phyloP scores from a whole-genome alignment of 257 asterid species.

The Cinchona pubescens region DNA sequence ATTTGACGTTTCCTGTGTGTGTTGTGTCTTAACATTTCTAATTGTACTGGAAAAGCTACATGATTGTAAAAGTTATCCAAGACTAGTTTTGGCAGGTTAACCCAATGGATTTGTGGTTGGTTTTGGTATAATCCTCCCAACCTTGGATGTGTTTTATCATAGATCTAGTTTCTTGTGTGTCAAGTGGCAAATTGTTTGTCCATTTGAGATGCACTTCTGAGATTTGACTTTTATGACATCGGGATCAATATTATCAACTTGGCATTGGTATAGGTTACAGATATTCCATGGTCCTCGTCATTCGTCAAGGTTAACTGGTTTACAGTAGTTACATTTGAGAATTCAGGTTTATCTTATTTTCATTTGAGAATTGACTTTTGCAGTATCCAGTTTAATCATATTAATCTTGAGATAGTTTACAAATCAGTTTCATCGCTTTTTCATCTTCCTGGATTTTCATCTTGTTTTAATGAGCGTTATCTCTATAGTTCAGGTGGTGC shows the following conservation, averaged over 20 bases:
- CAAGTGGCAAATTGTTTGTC: background rate
- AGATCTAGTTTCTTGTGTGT: background rate
- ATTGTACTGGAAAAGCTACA: background rate
- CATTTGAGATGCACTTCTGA: background rate
- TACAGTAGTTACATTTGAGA: too few species aligned
- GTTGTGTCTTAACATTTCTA: background rate
- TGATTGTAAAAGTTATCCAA: background rate
- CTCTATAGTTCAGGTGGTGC: background rate
- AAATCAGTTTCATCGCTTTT: background rate
- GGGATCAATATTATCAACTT: background rate
- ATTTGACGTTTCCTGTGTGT: background rate
- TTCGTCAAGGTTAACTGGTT: background rate
- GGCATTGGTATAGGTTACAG: background rate
- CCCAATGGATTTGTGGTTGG: background rate
- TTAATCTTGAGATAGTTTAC: background rate
- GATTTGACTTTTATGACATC: background rate
- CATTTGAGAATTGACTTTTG: background rate
- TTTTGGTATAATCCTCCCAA: background rate
- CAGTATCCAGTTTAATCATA: background rate
- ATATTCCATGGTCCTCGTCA: background rate
- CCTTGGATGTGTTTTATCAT: background rate
- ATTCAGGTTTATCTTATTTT: too few species aligned
- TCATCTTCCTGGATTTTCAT: background rate
- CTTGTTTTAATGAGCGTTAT: background rate
- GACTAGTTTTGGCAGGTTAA: background rate